Percentiles rank a stretch among this genome's conserved stretches.
phyloP scores from a whole-genome alignment of 1,284 basidiomycete species.

The Mrakiaceae sp. region DNA sequence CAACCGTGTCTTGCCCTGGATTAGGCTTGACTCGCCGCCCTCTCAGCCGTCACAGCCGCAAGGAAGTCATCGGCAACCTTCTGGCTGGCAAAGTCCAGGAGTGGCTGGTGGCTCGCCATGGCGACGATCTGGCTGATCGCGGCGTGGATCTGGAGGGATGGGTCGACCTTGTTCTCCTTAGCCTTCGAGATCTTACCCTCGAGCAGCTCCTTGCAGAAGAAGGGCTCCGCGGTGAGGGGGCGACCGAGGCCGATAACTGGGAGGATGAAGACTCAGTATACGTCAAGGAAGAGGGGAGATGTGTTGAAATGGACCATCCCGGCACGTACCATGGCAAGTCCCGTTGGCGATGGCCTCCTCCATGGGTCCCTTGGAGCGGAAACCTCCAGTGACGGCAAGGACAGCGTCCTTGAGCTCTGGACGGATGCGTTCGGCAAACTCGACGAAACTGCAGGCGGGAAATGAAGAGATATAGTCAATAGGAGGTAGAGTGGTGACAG shows the following conservation, averaged over 20 bases:
- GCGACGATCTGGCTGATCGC: conserved; percentile 22
- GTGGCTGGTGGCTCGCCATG: conserved; percentile 18
- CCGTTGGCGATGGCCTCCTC: conserved; percentile 21
- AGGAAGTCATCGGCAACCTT: conserved; percentile 16
- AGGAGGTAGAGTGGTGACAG: background rate
- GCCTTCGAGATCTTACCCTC: conserved; percentile 31
- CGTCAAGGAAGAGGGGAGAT: background rate
- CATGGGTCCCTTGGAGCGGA: conserved; percentile 36
- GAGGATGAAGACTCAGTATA: too few species aligned
- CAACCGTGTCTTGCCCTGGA: too few species aligned
- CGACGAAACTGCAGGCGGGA: conserved; percentile 23
- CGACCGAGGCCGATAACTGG: conserved; percentile 40
- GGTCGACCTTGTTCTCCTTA: conserved; percentile 22
- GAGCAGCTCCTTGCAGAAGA: conserved; percentile 36
- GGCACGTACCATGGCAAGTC: background rate
- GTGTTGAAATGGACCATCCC: background rate
- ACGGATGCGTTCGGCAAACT: conserved; percentile 39
- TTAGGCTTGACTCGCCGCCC: too few species aligned
- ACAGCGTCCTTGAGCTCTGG: background rate
- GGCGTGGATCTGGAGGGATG: conserved; percentile 18
- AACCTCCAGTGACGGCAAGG: conserved; percentile 42
- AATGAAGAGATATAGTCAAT: background rate
- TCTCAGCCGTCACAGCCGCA: conserved; percentile 18
- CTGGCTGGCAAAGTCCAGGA: conserved; percentile 21
- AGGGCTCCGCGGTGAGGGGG: conserved; percentile 40